phyloP scores from a whole-genome alignment of 2,329 filamentous ascomycete species.

The Fusarium cyanostomum region DNA sequence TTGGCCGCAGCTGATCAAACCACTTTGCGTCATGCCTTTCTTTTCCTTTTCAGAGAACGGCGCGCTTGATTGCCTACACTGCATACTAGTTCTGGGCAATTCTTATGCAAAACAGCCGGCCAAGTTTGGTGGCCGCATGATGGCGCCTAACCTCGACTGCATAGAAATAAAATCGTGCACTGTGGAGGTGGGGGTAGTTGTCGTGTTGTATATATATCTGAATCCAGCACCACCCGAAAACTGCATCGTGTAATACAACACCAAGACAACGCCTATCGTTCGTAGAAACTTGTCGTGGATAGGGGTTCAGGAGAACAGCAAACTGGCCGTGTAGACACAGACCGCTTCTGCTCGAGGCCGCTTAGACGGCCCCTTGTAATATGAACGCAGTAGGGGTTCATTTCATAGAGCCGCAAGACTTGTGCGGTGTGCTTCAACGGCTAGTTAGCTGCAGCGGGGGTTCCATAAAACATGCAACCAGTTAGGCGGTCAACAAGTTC shows the following conservation, averaged over 20 bases:
- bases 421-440: slow-evolving; percentile 45
- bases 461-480: slow-evolving; percentile 48
- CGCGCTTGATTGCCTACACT: slow-evolving; percentile 31
- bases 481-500: slow-evolving; percentile 44
- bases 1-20: slow-evolving; percentile 31
- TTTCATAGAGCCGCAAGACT: slow-evolving; percentile 39
- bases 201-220: slow-evolving; percentile 7
- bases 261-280: slow-evolving; percentile 16
- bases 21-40: slow-evolving; percentile 38
- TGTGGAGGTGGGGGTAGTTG: slow-evolving; percentile 13
- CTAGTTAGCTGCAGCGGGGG: slow-evolving; percentile 41
- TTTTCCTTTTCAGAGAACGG: slow-evolving; percentile 30
- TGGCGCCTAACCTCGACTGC: slow-evolving; percentile 16
- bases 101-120: slow-evolving; percentile 21
- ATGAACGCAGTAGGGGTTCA: slow-evolving; percentile 42
- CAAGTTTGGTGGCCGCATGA: slow-evolving; percentile 15
- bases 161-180: slow-evolving; percentile 4
- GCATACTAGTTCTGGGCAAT: slow-evolving; percentile 15
- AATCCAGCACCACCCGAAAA: slow-evolving; percentile 9
- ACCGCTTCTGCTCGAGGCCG: slow-evolving; percentile 25
- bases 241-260: slow-evolving; percentile 21
- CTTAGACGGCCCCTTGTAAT: slow-evolving; percentile 37
- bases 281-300: slow-evolving; percentile 14
- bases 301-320: slow-evolving; percentile 29
- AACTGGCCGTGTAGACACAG: slow-evolving; percentile 16